Percentiles rank a stretch among this genome's conserved stretches.
Conservation (phyloP, 495 filamentous ascomycete genomes). For the Penicillium paxilli region DNA sequence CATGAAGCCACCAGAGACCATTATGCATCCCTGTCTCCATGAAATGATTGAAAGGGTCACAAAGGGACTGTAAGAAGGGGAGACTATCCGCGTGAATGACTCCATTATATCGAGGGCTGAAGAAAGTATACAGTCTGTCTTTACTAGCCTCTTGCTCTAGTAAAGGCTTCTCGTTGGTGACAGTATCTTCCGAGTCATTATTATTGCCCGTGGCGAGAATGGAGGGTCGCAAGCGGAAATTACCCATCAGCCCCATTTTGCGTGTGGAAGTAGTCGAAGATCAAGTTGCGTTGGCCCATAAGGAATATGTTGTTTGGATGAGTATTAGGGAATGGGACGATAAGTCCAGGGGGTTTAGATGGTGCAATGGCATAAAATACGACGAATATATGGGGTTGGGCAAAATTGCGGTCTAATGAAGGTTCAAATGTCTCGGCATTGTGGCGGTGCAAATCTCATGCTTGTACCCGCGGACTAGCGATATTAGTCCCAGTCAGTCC, state of each 20-base stretch:
- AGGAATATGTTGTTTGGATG: not conserved
- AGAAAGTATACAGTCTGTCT: not conserved
- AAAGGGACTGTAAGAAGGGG: not conserved
- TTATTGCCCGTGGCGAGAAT: not conserved
- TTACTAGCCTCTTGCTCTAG: no score
- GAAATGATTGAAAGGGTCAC: not conserved
- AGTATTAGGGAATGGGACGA: not conserved
- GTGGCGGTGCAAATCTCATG: no score
- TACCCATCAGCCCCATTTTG: constrained; percentile 1
- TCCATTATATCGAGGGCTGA: not conserved
- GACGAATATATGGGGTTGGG: not conserved
- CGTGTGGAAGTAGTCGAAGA: not conserved
- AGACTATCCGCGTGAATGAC: not conserved
- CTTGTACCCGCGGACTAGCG: no score
- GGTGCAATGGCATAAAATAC: not conserved
- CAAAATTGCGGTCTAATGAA: not conserved
- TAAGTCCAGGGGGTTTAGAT: not conserved
- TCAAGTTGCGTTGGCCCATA: not conserved
- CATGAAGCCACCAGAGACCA: constrained; percentile 89
- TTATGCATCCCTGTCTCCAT: constrained; percentile 48
- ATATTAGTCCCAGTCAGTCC: no score
- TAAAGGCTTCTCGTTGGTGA: not conserved
- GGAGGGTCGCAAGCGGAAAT: not conserved
- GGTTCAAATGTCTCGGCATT: constrained; percentile 1
- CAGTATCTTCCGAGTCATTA: not conserved